Percentiles rank a stretch among this genome's conserved stretches.
phyloP scores from a whole-genome alignment of 2,329 filamentous ascomycete species.

The Hypoxylon sp. region DNA sequence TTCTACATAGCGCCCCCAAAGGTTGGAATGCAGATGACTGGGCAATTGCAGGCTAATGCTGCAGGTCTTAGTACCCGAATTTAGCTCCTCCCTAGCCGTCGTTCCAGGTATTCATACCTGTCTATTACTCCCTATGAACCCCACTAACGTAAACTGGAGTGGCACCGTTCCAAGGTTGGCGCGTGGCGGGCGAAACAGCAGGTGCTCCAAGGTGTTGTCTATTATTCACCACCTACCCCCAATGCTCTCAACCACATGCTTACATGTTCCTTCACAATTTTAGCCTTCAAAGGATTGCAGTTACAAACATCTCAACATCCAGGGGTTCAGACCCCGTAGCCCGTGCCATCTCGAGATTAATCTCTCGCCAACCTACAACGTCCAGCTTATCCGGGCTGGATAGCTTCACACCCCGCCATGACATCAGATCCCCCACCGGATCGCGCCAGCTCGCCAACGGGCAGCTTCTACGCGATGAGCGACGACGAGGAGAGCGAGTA shows the following conservation, averaged over 20 bases:
- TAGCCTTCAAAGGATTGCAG: constrained; percentile 21
- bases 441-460: constrained; percentile 76
- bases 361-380: constrained; percentile 17
- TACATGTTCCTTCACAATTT: constrained; percentile 25
- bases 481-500: constrained; percentile 97
- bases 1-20: constrained; percentile 18
- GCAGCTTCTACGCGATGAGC: constrained; percentile 94
- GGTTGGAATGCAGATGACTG: constrained; percentile 32
- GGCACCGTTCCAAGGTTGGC: constrained; percentile 14
- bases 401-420: constrained; percentile 49
- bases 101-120: constrained; percentile 23
- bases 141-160: constrained; percentile 15
- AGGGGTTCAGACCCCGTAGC: constrained; percentile 21
- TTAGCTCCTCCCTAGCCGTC: constrained; percentile 23
- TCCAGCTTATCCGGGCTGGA: constrained; percentile 35
- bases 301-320: constrained; percentile 5
- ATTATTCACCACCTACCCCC: constrained; percentile 28
- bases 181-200: constrained; percentile 32
- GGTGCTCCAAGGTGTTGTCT: constrained; percentile 27
- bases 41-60: constrained; percentile 32
- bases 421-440: constrained; percentile 52
- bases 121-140: constrained; percentile 3
- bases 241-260: constrained; percentile 15
- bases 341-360: constrained; percentile 21
- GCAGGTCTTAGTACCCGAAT: constrained; percentile 16